A percentile compares a stretch with the other conserved stretches of the same genome.
phyloP scores from a whole-genome alignment of 371 early-diverging fungal species.

The Rhizopus arrhizus region DNA sequence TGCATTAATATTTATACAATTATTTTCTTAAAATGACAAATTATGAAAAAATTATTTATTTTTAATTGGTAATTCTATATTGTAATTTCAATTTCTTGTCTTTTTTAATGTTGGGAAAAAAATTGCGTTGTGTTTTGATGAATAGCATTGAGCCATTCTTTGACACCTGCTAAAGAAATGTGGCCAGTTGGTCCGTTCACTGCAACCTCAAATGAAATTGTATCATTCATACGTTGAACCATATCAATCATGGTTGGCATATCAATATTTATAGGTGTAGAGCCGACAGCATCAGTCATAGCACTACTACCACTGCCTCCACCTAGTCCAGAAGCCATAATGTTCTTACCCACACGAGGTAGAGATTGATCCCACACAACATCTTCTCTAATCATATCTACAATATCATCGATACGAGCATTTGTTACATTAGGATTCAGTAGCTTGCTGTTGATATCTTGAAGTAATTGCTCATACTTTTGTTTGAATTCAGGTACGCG shows the following conservation, averaged over 20 bases:
- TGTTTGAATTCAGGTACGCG: conserved; percentile 23
- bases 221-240: neutral
- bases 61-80: no score
- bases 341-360: conserved; percentile 5
- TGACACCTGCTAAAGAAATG: conserved; percentile 19
- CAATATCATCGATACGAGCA: conserved; percentile 21
- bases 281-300: neutral
- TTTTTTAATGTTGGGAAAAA: neutral
- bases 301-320: neutral
- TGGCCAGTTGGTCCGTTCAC: conserved; percentile 23
- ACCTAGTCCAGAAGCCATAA: no score
- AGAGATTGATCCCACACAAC: conserved; percentile 29
- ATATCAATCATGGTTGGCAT: neutral
- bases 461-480: conserved; percentile 15
- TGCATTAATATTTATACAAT: no score
- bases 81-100: neutral
- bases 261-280: neutral
- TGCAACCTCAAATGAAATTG: conserved; percentile 10
- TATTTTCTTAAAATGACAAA: neutral
- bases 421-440: conserved; percentile 19
- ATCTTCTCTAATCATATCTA: conserved; percentile 24
- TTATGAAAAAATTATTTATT: neutral
- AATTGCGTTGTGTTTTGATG: neutral
- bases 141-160: conserved; percentile 16
- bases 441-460: conserved; percentile 14